Evolutionary conservation across 192 early-diverging fungal genomes (phyloP).

Genomic region (Coemansia sp.): DNA sequence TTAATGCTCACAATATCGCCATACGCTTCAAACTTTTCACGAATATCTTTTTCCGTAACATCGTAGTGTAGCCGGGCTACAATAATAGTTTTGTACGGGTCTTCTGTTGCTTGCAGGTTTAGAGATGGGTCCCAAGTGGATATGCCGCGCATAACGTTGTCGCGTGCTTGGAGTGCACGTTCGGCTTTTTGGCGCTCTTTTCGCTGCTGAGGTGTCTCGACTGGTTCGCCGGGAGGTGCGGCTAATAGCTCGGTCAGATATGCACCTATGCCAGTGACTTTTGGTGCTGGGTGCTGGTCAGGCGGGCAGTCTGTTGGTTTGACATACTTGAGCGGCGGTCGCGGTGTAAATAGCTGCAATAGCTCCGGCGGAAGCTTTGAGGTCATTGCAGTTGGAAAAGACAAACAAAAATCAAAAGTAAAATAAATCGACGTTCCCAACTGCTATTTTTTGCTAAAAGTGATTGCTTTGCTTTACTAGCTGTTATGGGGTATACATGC

Average conservation of each 20-base stretch:
- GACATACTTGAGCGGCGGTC: conserved; percentile 29
- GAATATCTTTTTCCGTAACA: conserved; percentile 59
- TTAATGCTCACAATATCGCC: conserved; percentile 65
- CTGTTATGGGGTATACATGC: too few relatives aligned
- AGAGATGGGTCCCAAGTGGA: conserved; percentile 44
- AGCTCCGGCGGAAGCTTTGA: conserved; percentile 47
- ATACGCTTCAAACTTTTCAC: conserved; percentile 73
- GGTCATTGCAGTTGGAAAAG: conserved; percentile 24
- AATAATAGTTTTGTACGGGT: conserved; percentile 92
- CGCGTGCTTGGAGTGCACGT: conserved; percentile 28
- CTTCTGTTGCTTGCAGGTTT: conserved; percentile 69
- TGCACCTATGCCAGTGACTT: conserved; percentile 29
- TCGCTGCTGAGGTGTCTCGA: conserved; percentile 40
- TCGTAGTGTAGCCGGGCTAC: conserved; percentile 70
- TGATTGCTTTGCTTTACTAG: too few relatives aligned
- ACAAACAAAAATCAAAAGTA: background rate
- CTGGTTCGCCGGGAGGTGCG: conserved; percentile 9
- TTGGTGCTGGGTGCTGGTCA: conserved; percentile 23
- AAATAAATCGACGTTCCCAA: too few relatives aligned
- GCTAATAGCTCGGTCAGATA: conserved; percentile 23
- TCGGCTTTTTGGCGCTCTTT: conserved; percentile 39
- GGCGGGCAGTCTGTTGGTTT: conserved; percentile 31
- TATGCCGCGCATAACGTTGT: conserved; percentile 32
- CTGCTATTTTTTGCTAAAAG: too few relatives aligned
- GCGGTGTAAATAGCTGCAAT: conserved; percentile 46